phyloP scores from a whole-genome alignment of 225 moss, liverwort and hornwort genomes.

The Neckera pumila region DNA sequence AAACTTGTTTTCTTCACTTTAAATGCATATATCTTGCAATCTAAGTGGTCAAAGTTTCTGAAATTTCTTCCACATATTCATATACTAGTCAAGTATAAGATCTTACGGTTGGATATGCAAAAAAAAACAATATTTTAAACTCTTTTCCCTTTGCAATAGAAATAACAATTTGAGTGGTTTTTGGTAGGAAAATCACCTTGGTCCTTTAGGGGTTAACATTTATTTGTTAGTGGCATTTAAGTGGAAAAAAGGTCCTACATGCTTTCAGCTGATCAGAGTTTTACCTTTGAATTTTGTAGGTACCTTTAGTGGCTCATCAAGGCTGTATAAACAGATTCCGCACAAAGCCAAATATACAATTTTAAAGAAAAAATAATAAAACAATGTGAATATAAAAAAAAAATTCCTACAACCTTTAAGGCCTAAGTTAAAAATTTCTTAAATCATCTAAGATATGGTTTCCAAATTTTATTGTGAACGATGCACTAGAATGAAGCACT shows the following conservation, averaged over 20 bases:
- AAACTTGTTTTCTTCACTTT: too few species aligned
- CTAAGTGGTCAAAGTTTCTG: too few species aligned
- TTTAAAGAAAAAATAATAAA: neutral
- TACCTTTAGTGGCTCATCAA: slow-evolving; percentile 71
- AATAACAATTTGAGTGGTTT: too few species aligned
- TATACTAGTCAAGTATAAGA: too few species aligned
- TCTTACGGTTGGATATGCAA: too few species aligned
- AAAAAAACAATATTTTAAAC: too few species aligned
- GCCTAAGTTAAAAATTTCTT: neutral
- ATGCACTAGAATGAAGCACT: neutral
- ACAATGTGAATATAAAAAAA: neutral
- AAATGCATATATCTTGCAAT: too few species aligned
- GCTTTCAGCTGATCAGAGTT: neutral
- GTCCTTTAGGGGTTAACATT: too few species aligned
- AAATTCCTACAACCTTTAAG: neutral
- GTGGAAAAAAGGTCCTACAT: neutral
- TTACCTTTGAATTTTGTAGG: slow-evolving; percentile 16
- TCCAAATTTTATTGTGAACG: neutral
- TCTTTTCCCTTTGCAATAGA: too few species aligned
- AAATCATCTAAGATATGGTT: neutral
- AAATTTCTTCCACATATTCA: too few species aligned
- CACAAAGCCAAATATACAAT: neutral
- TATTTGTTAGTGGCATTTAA: neutral
- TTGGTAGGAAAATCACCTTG: too few species aligned
- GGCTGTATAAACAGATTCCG: slow-evolving; percentile 89